Percentiles rank a stretch among this genome's conserved stretches.
Conservation (phyloP, 164 flowering plant genomes). For the Paratinospora sagittata region DNA sequence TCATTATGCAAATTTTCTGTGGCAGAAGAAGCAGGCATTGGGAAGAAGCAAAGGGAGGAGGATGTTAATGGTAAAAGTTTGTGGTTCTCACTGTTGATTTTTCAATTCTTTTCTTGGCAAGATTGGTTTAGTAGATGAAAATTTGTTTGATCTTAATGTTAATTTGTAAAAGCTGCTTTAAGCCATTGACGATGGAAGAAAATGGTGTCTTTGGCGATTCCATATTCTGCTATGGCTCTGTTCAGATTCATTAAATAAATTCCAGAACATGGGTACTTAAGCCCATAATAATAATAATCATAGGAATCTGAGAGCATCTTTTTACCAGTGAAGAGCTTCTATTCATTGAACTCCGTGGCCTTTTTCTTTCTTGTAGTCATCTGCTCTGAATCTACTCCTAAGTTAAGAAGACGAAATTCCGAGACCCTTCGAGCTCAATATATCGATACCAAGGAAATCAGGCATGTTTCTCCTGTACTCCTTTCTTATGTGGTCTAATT, state of each 20-base stretch:
- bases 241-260: too few relatives aligned
- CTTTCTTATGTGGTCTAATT: background rate
- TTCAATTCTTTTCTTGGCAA: background rate
- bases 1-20: background rate
- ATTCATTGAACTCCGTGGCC: background rate
- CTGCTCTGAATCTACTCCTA: constrained; percentile 38
- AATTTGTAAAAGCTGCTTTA: background rate
- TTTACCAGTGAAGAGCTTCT: background rate
- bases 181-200: background rate
- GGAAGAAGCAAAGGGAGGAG: background rate
- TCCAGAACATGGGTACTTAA: constrained; percentile 2
- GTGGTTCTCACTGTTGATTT: background rate
- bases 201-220: background rate
- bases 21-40: background rate
- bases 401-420: constrained; percentile 65
- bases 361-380: constrained; percentile 9
- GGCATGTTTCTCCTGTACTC: constrained; percentile 27
- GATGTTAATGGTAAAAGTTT: constrained; percentile 1
- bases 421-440: constrained; percentile 88
- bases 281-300: background rate
- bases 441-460: constrained; percentile 74
- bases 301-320: background rate
- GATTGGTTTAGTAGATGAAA: background rate
- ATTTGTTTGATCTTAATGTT: too few relatives aligned
- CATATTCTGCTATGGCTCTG: background rate